A percentile compares a stretch with the other conserved stretches of the same genome.
Conservation (phyloP, 106 monocot species). For the Platanthera zijinensis region DNA sequence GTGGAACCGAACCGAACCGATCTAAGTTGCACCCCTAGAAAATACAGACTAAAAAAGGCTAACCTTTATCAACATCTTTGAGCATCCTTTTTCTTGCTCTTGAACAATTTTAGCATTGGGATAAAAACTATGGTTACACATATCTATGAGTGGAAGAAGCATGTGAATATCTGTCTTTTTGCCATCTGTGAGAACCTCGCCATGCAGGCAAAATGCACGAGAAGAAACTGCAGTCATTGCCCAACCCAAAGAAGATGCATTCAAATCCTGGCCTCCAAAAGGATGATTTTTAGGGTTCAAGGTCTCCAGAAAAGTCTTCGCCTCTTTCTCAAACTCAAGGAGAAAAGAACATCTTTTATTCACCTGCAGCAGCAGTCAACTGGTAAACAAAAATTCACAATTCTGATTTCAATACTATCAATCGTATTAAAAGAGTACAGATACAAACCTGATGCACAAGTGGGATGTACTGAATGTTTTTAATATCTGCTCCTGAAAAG, state of each 20-base stretch:
- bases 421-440: neutral
- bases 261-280: conserved; percentile 69
- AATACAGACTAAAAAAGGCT: conserved; percentile 7
- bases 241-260: conserved; percentile 90
- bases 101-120: conserved; percentile 91
- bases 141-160: conserved; percentile 95
- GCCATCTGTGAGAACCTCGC: conserved; percentile 21
- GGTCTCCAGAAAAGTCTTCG: conserved; percentile 31
- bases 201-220: conserved; percentile 85
- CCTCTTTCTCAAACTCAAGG: conserved; percentile 69
- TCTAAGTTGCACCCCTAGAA: no score
- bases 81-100: conserved; percentile 32
- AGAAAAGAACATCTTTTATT: conserved; percentile 97
- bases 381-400: neutral
- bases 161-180: conserved; percentile 42
- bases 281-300: conserved; percentile 55
- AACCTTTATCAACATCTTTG: conserved; percentile 63
- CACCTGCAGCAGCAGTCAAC: conserved; percentile 35
- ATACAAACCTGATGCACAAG: conserved; percentile 73
- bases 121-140: conserved; percentile 89
- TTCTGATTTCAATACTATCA: neutral
- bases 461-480: conserved; percentile 81
- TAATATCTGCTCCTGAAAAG: conserved; percentile 81
- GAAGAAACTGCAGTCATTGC: conserved; percentile 98
- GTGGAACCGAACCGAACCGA: no score